Percentiles rank a stretch among this genome's conserved stretches.
Conservation (phyloP, 2,329 filamentous ascomycete species). For the Colletotrichum sp. region DNA sequence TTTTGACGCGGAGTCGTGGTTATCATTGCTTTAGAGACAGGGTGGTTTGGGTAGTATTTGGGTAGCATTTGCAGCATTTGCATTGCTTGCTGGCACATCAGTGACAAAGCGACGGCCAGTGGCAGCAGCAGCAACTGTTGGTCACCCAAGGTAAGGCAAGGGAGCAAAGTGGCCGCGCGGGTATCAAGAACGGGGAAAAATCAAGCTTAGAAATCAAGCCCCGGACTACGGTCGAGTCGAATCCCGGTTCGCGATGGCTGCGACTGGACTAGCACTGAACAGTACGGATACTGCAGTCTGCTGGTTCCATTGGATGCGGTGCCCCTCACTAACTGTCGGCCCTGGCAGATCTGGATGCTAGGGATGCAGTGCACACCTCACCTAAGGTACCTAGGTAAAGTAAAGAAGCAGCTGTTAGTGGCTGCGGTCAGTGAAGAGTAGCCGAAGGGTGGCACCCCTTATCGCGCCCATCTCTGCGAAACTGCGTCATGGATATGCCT, state of each 20-base stretch:
- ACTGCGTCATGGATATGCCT: slow-evolving; percentile 21
- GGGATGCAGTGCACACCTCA: background rate
- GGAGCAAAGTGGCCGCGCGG: slow-evolving; percentile 7
- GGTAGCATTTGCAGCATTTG: background rate
- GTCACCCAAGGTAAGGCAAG: background rate
- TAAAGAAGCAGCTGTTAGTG: background rate
- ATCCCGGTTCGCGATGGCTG: background rate
- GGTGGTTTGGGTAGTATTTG: background rate
- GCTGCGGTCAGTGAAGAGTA: background rate
- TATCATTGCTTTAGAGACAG: background rate
- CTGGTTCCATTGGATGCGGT: background rate
- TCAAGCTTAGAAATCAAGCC: slow-evolving; percentile 14
- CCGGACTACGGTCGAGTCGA: background rate
- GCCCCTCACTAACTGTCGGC: background rate
- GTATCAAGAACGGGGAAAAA: background rate
- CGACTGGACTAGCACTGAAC: background rate
- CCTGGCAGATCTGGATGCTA: slow-evolving; percentile 10
- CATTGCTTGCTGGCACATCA: background rate
- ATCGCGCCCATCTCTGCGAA: slow-evolving; percentile 9
- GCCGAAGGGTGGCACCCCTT: background rate
- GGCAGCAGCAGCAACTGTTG: background rate
- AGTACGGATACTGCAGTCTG: no score
- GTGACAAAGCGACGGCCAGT: background rate
- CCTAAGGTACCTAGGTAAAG: background rate
- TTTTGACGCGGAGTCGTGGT: background rate